Evolutionary conservation across 2,329 filamentous ascomycete genomes (phyloP), one percentile per base, ranked within the genome.

Genomic region (Uncinocarpus reesii): DNA sequence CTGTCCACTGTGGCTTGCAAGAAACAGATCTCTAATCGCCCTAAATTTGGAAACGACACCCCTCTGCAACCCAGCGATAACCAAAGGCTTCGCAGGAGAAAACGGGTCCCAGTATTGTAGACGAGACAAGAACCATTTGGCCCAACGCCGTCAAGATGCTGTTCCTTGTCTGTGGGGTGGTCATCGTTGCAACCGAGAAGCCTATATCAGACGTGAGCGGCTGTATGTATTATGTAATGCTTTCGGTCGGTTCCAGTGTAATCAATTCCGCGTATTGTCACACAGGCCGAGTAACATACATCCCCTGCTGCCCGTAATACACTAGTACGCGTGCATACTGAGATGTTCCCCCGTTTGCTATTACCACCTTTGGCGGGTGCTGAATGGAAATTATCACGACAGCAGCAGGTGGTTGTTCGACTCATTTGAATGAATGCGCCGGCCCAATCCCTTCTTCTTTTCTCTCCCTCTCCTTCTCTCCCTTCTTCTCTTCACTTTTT

Each of bases 401-500:
- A 48, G 44, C 34, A 47, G 24, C 32, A 31, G 23, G 24, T 32
- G 34, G 44, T 47, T 35, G 45, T 36, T n/a, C 46, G 46, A 48
- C 46, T 48, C 46, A 48, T 38, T 32, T 42, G 29, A n/a, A 35
- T 41, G 42, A 50, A 41, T 46, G 41, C 37, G 42, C 37, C 20
- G 42, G 35, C 35, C 45, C 43, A 46, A 50, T 42, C 34, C 34
- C 42, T 40, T 45, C 42, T 35, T 35, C 37, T 31, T 20, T 36
- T 20, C 20, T 34, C n/a, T 45, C 20, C n/a, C 18, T 20, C 20
- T 20, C 23, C 16, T 28, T 56, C 29, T 26, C 24, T 34, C 36
- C 23, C 29, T 36, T 26, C 11, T 15, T 26, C 7, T 32, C 21
- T 51, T 52, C 56, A 53, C 53, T 57, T 53, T 37, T 42, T 36